Evolutionary conservation across 768 basidiomycete genomes (phyloP).

Genomic region (Pluteus cervinus): DNA sequence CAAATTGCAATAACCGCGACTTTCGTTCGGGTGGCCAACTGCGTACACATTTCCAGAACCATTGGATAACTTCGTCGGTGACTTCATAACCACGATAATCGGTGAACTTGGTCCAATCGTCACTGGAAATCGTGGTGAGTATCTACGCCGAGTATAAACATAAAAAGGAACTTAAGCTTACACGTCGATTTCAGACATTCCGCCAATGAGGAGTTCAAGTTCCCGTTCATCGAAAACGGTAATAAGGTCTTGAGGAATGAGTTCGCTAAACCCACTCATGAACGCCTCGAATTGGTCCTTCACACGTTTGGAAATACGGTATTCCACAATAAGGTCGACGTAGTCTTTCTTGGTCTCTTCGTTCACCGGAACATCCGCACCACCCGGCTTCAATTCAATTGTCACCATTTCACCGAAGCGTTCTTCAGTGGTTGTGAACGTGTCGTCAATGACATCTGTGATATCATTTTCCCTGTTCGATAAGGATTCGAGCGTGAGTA

Average conservation of each 20-base stretch:
- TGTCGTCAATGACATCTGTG: slow-evolving; percentile 96
- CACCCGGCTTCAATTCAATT: slow-evolving; percentile 89
- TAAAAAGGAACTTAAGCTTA: too few relatives aligned
- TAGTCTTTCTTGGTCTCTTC: slow-evolving; percentile 99
- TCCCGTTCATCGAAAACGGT: slow-evolving; percentile 99
- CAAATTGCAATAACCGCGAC: slow-evolving; percentile 92
- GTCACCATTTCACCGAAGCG: slow-evolving; percentile 98
- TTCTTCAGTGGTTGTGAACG: slow-evolving; percentile 95
- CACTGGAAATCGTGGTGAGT: slow-evolving; percentile 34
- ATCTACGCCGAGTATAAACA: slow-evolving; percentile 3
- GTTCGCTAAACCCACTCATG: slow-evolving; percentile 99
- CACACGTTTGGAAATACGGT: slow-evolving; percentile 95
- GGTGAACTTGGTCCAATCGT: slow-evolving; percentile 99
- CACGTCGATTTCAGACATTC: slow-evolving; percentile 99
- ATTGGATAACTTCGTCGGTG: slow-evolving; percentile 94
- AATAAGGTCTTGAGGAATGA: slow-evolving; percentile 95
- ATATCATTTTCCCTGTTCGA: slow-evolving; percentile 87
- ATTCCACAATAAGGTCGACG: slow-evolving; percentile 89
- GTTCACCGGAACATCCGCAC: slow-evolving; percentile 81
- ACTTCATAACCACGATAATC: slow-evolving; percentile 97
- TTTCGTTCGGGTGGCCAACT: slow-evolving; percentile 99
- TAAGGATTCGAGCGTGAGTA: not conserved
- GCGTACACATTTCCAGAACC: slow-evolving; percentile 99
- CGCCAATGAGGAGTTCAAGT: slow-evolving; percentile 93
- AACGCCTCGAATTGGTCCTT: slow-evolving; percentile 99